phyloP scores from a whole-genome alignment of 2,329 filamentous ascomycete species.

The Colletotrichum acutatum region DNA sequence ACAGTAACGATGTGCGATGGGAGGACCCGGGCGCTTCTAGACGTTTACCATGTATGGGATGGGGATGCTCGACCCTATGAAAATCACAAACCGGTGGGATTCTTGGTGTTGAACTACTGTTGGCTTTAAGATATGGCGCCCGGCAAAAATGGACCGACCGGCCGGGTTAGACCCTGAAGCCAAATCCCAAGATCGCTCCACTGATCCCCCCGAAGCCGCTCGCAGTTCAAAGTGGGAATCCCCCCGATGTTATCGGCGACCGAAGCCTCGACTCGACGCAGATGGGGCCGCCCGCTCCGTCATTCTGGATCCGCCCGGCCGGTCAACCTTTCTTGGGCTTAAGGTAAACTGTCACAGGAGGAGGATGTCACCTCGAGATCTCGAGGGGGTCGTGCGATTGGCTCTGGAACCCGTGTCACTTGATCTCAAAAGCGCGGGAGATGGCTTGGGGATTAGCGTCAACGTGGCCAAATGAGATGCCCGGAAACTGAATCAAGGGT shows the following conservation, averaged over 20 bases:
- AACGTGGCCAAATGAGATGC: conserved; percentile 16
- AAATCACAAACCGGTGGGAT: neutral
- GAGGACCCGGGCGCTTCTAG: neutral
- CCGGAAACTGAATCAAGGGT: conserved; percentile 9
- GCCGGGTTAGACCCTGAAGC: neutral
- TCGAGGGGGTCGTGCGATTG: neutral
- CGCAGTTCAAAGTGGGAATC: neutral
- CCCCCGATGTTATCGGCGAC: neutral
- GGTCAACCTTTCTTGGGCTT: neutral
- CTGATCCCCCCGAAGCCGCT: neutral
- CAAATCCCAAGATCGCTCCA: neutral
- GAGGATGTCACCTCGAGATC: neutral
- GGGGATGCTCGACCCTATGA: too few species aligned
- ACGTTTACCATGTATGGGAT: neutral
- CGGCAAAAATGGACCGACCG: neutral
- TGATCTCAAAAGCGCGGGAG: neutral
- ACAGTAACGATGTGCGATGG: neutral
- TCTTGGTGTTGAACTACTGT: neutral
- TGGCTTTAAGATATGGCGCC: neutral
- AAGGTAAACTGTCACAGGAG: neutral
- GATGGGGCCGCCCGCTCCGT: neutral
- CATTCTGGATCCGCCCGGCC: neutral
- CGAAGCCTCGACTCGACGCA: neutral
- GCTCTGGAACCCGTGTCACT: neutral
- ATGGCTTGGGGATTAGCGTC: neutral